A percentile compares a stretch with the other conserved stretches of the same genome.
Conservation (phyloP, 495 filamentous ascomycete species). For the Halenospora varia region DNA sequence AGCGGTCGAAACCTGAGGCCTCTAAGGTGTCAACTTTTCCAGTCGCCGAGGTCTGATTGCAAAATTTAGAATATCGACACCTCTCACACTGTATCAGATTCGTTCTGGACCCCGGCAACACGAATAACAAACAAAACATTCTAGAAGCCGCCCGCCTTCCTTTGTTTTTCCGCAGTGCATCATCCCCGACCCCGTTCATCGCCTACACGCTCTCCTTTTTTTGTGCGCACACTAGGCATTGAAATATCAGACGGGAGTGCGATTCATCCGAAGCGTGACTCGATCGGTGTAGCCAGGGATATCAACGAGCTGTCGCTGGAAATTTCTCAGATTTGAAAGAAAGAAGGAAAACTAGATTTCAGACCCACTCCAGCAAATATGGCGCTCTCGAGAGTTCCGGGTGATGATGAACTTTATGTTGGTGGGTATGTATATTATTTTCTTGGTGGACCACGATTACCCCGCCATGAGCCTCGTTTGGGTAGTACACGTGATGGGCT, state of each 20-base stretch:
- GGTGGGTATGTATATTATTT: conserved; percentile 63
- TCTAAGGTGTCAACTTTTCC: not conserved
- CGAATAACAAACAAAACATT: not conserved
- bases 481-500: not conserved
- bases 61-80: not conserved
- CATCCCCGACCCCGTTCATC: too few species aligned
- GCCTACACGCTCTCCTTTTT: not conserved
- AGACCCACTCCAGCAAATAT: conserved; percentile 18
- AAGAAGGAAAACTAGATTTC: conserved; percentile 20
- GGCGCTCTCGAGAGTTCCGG: conserved; percentile 49
- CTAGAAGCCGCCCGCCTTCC: too few species aligned
- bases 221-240: not conserved
- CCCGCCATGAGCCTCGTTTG: not conserved
- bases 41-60: not conserved
- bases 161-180: too few species aligned
- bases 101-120: not conserved
- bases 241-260: not conserved
- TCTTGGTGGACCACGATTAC: conserved; percentile 2
- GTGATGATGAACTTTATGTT: conserved; percentile 72
- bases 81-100: not conserved
- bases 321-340: not conserved
- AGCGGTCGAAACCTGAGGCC: not conserved
- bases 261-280: not conserved
- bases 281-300: too few species aligned
- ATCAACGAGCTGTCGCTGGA: too few species aligned